A percentile compares a stretch with the other conserved stretches of the same genome.
phyloP scores from a whole-genome alignment of 371 early-diverging fungal species.

The Basidiobolus meristosporus region DNA sequence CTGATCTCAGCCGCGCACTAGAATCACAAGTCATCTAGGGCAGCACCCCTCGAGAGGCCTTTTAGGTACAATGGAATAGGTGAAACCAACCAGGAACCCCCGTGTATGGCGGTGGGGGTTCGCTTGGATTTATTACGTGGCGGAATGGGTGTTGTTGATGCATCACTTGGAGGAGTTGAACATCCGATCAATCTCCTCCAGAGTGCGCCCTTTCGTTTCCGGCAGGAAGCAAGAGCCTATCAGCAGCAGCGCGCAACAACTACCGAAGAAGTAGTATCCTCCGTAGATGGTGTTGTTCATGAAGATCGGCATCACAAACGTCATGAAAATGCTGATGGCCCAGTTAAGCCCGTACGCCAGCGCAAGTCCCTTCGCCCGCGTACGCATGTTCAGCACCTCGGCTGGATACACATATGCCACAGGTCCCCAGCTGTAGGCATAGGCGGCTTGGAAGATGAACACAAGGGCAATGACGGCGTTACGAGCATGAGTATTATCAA shows the following conservation, averaged over 20 bases:
- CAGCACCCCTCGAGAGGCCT: too few relatives aligned
- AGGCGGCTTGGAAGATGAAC: slow-evolving; percentile 49
- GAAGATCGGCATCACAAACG: slow-evolving; percentile 38
- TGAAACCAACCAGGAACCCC: too few relatives aligned
- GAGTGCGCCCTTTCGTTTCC: slow-evolving; percentile 63
- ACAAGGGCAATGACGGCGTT: slow-evolving; percentile 36
- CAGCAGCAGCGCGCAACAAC: too few relatives aligned
- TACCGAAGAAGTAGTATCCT: slow-evolving; percentile 33
- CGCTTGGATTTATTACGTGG: too few relatives aligned
- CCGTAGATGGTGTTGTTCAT: slow-evolving; percentile 9
- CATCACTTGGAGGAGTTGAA: slow-evolving; percentile 7
- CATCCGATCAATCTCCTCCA: slow-evolving; percentile 54
- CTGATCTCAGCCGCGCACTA: too few relatives aligned
- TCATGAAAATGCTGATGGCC: slow-evolving; percentile 56
- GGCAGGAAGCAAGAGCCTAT: slow-evolving; percentile 31
- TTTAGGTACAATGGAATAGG: too few relatives aligned
- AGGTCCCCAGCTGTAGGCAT: slow-evolving; percentile 82
- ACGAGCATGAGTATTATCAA: slow-evolving; percentile 17
- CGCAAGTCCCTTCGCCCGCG: slow-evolving; percentile 67
- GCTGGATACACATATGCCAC: slow-evolving; percentile 85
- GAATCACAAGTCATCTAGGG: too few relatives aligned
- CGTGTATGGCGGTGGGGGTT: too few relatives aligned
- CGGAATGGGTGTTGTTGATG: too few relatives aligned
- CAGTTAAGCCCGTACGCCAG: slow-evolving; percentile 80
- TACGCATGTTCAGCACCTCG: slow-evolving; percentile 62